Evolutionary conservation across 225 moss, liverwort and hornwort genomes (phyloP), one percentile per base, ranked within the genome.

Genomic region (Polytrichum commune): DNA sequence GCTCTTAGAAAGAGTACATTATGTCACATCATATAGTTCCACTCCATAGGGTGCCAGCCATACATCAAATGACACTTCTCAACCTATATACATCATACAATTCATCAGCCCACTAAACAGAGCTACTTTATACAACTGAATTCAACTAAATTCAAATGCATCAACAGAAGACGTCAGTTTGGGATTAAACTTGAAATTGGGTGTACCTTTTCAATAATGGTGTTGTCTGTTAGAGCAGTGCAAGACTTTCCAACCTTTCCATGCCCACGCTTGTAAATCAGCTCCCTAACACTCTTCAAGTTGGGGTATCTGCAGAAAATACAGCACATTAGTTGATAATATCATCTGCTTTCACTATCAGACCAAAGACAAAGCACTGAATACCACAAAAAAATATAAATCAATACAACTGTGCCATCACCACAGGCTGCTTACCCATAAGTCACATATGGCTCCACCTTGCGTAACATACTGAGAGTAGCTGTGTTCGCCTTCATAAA

Each of bases 401-500:
- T 58, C 6, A 19, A 22, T 20, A n/a, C 16, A 35, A 35, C 35
- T 8, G 8, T 33, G 33, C 20, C 66, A 66, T 6, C 55, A 1
- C 8, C 7, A 54, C 9, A 32, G 24, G 55, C 8, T 3, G 22
- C 78, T 66, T 57, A 83, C 83, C 85, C 88, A 64, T 89, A 89
- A 8, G 85, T 85, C 53, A 89, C 89, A 53, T 89, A 85, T 0
- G 89, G 89, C 71, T 89, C 89, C 76, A 89, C 89, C 70, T 83
- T 78, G 18, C 81, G 82, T 29, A 87, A 69, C 83, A 87, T 83
- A 64, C 79, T 87, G 61, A 87, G 73, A 27, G 87, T 83, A 25
- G 87, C 83, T 71, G 83, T 81, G 71, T 87, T 87, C 13, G 81
- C 87, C 71, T 87, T 87, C 87, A 87, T 85, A 76, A 89, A 85